These are phyloP conservation scores for Fusarium sp. DNA, from an alignment of 2,329 filamentous ascomycete genomes.

Conservation along the genomic window DNA sequence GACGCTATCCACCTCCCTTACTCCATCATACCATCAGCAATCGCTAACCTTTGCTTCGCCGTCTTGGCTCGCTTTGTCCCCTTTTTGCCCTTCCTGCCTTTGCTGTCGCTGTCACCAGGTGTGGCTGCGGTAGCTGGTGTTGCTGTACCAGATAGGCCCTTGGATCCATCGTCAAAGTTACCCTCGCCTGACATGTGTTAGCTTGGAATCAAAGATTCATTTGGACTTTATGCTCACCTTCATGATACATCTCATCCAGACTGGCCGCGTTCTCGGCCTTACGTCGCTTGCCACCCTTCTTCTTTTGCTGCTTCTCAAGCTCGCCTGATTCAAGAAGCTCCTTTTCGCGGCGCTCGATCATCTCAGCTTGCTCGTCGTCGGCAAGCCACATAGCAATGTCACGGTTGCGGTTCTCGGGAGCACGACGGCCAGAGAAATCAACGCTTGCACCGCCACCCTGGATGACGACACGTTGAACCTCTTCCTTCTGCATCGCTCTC, in stretches of 20 bases:
- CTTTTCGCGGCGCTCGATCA: conserved; percentile 92
- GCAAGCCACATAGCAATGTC: conserved; percentile 99
- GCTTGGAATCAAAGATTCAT: not conserved
- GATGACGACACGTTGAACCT: conserved; percentile 97
- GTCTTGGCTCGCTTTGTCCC: conserved; percentile 67
- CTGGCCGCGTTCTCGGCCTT: conserved; percentile 66
- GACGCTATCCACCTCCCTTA: conserved; percentile 24
- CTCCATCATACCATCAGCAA: conserved; percentile 67
- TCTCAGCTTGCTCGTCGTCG: conserved; percentile 93
- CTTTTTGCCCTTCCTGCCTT: conserved; percentile 67
- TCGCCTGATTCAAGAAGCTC: conserved; percentile 81
- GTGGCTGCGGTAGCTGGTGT: conserved; percentile 89
- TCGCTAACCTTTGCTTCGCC: conserved; percentile 72
- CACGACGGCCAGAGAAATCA: conserved; percentile 92
- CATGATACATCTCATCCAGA: conserved; percentile 98
- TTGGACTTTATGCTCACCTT: conserved; percentile 73
- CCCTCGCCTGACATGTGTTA: conserved; percentile 77
- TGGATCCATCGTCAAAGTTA: conserved; percentile 89
- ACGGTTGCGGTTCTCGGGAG: conserved; percentile 91
- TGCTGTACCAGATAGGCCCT: conserved; percentile 64
- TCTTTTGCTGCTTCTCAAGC: conserved; percentile 70
- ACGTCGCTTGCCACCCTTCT: conserved; percentile 68
- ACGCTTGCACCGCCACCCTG: conserved; percentile 89
- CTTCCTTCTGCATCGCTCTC: conserved; percentile 96
- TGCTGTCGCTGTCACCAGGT: conserved; percentile 69